Conservation (phyloP, 352 stramenopile genomes). For the Peronospora destructor region DNA sequence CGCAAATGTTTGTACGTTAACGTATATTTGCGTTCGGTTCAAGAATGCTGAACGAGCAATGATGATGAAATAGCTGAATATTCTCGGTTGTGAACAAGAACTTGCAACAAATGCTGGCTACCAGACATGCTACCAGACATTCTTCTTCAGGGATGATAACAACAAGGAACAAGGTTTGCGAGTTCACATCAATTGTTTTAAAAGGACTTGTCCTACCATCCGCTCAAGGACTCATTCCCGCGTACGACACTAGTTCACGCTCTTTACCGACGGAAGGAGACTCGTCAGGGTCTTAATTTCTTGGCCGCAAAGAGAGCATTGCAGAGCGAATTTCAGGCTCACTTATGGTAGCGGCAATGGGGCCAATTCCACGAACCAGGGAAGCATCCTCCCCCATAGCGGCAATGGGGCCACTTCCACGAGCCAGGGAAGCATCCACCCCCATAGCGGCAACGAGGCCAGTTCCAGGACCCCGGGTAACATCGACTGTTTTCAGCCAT, state of each 20-base stretch:
- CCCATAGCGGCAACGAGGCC: conserved; percentile 15
- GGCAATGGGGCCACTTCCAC: conserved; percentile 18
- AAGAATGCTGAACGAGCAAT: too few relatives aligned
- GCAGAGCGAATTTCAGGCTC: not conserved
- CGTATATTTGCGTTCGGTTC: too few relatives aligned
- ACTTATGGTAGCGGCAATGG: conserved; percentile 1
- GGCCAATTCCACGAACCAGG: conserved; percentile 10
- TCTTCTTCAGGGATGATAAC: too few relatives aligned
- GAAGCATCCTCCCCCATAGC: conserved; percentile 7
- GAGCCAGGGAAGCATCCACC: conserved; percentile 11
- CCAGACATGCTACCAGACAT: too few relatives aligned
- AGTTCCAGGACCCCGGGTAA: conserved; percentile 18
- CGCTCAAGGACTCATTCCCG: not conserved
- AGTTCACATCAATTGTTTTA: too few relatives aligned
- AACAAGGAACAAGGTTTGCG: too few relatives aligned
- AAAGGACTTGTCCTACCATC: too few relatives aligned
- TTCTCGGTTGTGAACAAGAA: too few relatives aligned
- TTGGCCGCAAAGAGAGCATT: not conserved
- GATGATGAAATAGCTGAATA: too few relatives aligned
- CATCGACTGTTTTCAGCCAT: conserved; percentile 10
- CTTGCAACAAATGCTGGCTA: too few relatives aligned
- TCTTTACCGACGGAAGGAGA: not conserved
- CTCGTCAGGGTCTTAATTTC: not conserved
- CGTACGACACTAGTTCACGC: conserved; percentile 5
- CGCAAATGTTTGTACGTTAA: too few relatives aligned